Evolutionary conservation across 345 rosid genomes (phyloP).

Genomic region (Hibiscus syriacus): DNA sequence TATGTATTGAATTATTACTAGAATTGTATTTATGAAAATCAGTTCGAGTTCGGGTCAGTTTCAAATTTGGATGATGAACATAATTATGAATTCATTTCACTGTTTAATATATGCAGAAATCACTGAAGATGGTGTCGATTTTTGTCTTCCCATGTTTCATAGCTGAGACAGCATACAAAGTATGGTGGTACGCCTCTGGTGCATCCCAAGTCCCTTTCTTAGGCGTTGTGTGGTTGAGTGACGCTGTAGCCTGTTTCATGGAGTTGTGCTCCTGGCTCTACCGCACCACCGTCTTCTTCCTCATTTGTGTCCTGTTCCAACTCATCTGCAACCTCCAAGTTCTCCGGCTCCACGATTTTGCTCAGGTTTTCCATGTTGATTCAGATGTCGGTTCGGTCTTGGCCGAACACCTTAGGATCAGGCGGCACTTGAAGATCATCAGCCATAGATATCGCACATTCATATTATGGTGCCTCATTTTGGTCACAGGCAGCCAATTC

Average conservation of each 20-base stretch:
- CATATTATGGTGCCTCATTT: slow-evolving; percentile 50
- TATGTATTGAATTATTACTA: no score
- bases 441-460: slow-evolving; percentile 72
- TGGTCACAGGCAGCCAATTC: slow-evolving; percentile 82
- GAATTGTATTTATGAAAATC: no score
- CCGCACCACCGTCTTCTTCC: slow-evolving; percentile 70
- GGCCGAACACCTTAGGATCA: slow-evolving; percentile 74
- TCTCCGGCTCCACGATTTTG: slow-evolving; percentile 83
- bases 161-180: slow-evolving; percentile 70
- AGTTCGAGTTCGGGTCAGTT: no score
- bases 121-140: slow-evolving; percentile 51
- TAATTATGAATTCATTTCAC: neutral
- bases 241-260: slow-evolving; percentile 70
- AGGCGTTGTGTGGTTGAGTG: slow-evolving; percentile 68
- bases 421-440: slow-evolving; percentile 76
- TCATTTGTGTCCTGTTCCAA: slow-evolving; percentile 77
- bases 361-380: slow-evolving; percentile 57
- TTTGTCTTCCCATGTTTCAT: slow-evolving; percentile 73
- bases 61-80: neutral
- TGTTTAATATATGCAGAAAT: slow-evolving; percentile 46
- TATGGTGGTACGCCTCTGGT: slow-evolving; percentile 98
- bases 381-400: slow-evolving; percentile 65
- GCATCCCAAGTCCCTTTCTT: slow-evolving; percentile 87
- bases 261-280: slow-evolving; percentile 89
- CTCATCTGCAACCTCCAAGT: slow-evolving; percentile 87